phyloP scores from a whole-genome alignment of 306 rosid species.

The Vigna reflexopilosa region DNA sequence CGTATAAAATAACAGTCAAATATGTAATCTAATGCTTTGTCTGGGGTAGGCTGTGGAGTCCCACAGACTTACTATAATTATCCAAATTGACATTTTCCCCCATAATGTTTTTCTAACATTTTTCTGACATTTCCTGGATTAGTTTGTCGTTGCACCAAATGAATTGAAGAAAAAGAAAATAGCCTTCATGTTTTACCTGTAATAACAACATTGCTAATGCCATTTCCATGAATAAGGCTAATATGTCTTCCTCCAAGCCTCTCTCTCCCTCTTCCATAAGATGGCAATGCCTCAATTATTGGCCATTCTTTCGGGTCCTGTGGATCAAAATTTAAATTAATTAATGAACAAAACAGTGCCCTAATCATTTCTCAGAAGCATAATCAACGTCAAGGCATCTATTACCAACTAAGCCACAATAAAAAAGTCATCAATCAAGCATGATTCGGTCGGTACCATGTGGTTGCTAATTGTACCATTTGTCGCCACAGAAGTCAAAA shows the following conservation, averaged over 20 bases:
- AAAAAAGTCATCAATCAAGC: not conserved
- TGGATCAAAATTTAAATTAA: constrained; percentile 8
- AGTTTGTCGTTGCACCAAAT: constrained; percentile 16
- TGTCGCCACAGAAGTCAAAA: constrained; percentile 35
- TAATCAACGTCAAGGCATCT: not conserved
- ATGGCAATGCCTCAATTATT: constrained; percentile 82
- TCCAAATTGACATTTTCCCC: not conserved
- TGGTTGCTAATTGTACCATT: constrained; percentile 10
- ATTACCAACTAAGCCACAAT: constrained; percentile 6
- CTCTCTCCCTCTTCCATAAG: constrained; percentile 98
- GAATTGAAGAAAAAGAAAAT: not conserved
- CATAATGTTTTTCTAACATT: not conserved
- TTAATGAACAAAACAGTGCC: not conserved
- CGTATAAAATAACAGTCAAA: not conserved
- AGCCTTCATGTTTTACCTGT: constrained; percentile 61
- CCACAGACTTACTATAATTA: not conserved
- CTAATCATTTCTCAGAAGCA: constrained; percentile 26
- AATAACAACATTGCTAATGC: constrained; percentile 80
- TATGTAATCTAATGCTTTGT: constrained; percentile 27
- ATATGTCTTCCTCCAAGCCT: constrained; percentile 93
- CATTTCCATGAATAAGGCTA: constrained; percentile 95
- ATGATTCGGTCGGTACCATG: constrained; percentile 41
- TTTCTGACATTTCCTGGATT: not conserved
- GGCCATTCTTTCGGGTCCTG: constrained; percentile 93
- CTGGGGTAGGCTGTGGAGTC: constrained; percentile 4